Evolutionary conservation across 2,329 filamentous ascomycete genomes (phyloP).

Genomic region (Alternaria conjuncta): DNA sequence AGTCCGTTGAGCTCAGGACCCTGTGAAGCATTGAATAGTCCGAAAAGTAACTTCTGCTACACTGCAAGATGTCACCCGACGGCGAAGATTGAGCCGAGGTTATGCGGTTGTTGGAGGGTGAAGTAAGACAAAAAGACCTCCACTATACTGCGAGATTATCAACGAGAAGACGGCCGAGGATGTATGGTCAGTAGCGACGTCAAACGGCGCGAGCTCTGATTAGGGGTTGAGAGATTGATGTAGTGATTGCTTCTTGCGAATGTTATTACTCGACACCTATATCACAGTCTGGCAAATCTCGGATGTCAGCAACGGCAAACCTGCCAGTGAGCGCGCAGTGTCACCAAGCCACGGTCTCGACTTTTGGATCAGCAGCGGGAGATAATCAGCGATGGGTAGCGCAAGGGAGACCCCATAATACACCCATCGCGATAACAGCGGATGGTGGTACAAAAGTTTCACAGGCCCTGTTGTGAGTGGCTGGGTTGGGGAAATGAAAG

Average conservation of each 20-base stretch:
- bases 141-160: not conserved
- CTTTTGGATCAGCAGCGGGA: conserved; percentile 10
- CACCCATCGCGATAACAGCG: not conserved
- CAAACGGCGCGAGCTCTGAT: not conserved
- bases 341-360: conserved; percentile 7
- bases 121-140: not conserved
- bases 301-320: conserved; percentile 3
- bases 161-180: not conserved
- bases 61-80: not conserved
- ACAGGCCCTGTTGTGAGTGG: not conserved
- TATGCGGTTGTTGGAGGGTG: not conserved
- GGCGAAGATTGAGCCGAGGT: not conserved
- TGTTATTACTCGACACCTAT: not conserved
- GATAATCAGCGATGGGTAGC: conserved; percentile 3
- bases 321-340: not conserved
- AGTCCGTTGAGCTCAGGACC: not conserved
- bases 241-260: not conserved
- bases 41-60: not conserved
- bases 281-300: not conserved
- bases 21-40: not conserved
- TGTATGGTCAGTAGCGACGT: not conserved
- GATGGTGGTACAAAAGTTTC: not conserved
- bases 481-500: conserved; percentile 12
- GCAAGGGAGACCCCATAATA: conserved; percentile 2
- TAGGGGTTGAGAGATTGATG: not conserved